Conservation (phyloP, 1,284 basidiomycete genomes). For the Pseudozyma tsukubaensis region DNA sequence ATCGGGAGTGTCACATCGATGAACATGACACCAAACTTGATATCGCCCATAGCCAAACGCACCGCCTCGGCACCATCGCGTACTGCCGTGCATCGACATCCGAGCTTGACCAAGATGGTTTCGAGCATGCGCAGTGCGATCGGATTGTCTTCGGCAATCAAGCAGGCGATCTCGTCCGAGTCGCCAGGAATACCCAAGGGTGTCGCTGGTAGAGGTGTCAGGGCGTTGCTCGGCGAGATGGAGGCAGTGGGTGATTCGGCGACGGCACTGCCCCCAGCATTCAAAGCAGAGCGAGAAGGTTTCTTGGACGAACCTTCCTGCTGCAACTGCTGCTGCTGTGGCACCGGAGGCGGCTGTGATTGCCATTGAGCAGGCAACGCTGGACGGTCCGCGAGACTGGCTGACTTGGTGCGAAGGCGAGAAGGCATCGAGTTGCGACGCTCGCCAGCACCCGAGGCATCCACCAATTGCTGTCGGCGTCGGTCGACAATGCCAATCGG, state of each 20-base stretch:
- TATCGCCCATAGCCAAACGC: constrained; percentile 95
- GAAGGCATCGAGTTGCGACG: constrained; percentile 88
- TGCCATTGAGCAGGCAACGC: constrained; percentile 42
- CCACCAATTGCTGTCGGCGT: constrained; percentile 70
- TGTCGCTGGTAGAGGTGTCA: constrained; percentile 13
- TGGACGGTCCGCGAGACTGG: constrained; percentile 66
- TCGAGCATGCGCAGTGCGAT: constrained; percentile 76
- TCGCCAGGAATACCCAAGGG: constrained; percentile 12
- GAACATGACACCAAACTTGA: constrained; percentile 78
- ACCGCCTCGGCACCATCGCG: constrained; percentile 96
- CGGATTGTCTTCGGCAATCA: constrained; percentile 97
- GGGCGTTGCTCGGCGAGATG: constrained; percentile 30
- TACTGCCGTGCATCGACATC: constrained; percentile 92
- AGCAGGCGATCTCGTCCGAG: constrained; percentile 78
- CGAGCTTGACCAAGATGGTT: constrained; percentile 87
- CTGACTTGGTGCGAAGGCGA: constrained; percentile 85
- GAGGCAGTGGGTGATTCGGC: constrained; percentile 24
- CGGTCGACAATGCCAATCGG: constrained; percentile 50
- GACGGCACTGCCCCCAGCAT: constrained; percentile 6
- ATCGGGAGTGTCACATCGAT: constrained; percentile 92
- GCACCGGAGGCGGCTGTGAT: neutral
- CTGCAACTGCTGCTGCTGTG: constrained; percentile 16
- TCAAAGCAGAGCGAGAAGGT: constrained; percentile 5
- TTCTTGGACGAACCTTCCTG: constrained; percentile 19
- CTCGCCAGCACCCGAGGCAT: constrained; percentile 71